Percentiles rank a stretch among this genome's conserved stretches.
Evolutionary conservation across 2,329 filamentous ascomycete species (phyloP).

Genomic region (Fusarium musae): DNA sequence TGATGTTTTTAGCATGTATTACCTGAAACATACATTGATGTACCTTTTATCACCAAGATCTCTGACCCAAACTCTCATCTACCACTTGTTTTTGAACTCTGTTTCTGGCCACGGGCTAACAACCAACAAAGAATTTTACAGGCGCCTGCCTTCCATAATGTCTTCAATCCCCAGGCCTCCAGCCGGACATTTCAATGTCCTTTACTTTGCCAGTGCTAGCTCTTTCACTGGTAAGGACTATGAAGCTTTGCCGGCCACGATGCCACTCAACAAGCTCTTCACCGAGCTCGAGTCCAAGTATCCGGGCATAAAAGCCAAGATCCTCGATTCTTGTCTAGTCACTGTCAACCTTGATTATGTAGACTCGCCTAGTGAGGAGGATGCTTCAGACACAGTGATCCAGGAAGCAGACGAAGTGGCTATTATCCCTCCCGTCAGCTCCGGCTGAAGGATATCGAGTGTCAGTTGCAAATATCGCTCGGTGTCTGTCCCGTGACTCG

Average conservation of each 20-base stretch:
- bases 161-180: conserved; percentile 59
- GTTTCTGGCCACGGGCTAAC: conserved; percentile 34
- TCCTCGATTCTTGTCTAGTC: conserved; percentile 78
- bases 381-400: conserved; percentile 62
- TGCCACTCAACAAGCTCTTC: conserved; percentile 72
- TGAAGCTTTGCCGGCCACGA: conserved; percentile 74
- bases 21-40: conserved; percentile 68
- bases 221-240: conserved; percentile 75
- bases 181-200: conserved; percentile 76
- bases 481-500: background rate
- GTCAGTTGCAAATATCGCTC: conserved; percentile 23
- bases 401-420: conserved; percentile 83
- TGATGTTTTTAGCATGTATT: conserved; percentile 71
- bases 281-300: conserved; percentile 75
- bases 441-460: conserved; percentile 65
- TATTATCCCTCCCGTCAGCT: conserved; percentile 89
- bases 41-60: conserved; percentile 76
- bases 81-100: conserved; percentile 5
- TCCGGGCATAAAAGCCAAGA: conserved; percentile 72
- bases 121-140: conserved; percentile 18
- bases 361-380: conserved; percentile 66
- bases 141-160: conserved; percentile 42
- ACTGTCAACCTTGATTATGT: conserved; percentile 87
- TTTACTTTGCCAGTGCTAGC: conserved; percentile 83
- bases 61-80: conserved; percentile 62